A percentile compares a stretch with the other conserved stretches of the same genome.
Conservation (phyloP, 129 eudicot species). For the Lactuca sativa region DNA sequence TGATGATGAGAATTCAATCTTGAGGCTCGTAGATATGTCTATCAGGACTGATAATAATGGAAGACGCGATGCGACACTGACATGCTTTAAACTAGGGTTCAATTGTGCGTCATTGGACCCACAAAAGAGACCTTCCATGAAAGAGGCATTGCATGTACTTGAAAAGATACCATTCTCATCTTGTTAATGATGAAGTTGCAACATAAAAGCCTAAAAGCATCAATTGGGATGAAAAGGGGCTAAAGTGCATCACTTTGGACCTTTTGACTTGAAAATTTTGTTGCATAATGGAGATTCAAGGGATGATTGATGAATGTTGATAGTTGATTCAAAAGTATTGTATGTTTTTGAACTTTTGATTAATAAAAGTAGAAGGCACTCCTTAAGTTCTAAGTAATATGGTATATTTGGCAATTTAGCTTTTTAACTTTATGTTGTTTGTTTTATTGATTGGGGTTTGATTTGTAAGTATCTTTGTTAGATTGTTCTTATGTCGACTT, state of each 20-base stretch:
- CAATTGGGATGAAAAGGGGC: slow-evolving; percentile 29
- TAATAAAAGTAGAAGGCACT: slow-evolving; percentile 27
- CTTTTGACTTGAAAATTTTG: slow-evolving; percentile 51
- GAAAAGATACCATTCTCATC: slow-evolving; percentile 57
- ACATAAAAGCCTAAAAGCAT: slow-evolving; percentile 42
- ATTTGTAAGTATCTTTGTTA: slow-evolving; percentile 24
- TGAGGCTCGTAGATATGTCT: slow-evolving; percentile 74
- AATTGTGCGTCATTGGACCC: slow-evolving; percentile 83
- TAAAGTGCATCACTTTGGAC: slow-evolving; percentile 36
- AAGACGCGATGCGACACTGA: slow-evolving; percentile 58
- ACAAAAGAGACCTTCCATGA: slow-evolving; percentile 92
- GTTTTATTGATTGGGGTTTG: background rate
- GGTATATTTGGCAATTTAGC: background rate
- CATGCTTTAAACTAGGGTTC: slow-evolving; percentile 74
- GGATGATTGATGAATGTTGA: slow-evolving; percentile 44
- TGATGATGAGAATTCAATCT: slow-evolving; percentile 50
- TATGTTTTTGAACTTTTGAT: slow-evolving; percentile 30
- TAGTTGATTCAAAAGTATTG: slow-evolving; percentile 32
- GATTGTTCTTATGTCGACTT: slow-evolving; percentile 6
- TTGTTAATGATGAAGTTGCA: slow-evolving; percentile 37
- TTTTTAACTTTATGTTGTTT: slow-evolving; percentile 13
- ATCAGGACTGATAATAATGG: slow-evolving; percentile 57
- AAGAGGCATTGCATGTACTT: slow-evolving; percentile 71
- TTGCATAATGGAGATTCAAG: slow-evolving; percentile 37
- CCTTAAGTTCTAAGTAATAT: slow-evolving; percentile 22